Conservation (phyloP, 768 basidiomycete genomes). For the Amanita subjunquillea region DNA sequence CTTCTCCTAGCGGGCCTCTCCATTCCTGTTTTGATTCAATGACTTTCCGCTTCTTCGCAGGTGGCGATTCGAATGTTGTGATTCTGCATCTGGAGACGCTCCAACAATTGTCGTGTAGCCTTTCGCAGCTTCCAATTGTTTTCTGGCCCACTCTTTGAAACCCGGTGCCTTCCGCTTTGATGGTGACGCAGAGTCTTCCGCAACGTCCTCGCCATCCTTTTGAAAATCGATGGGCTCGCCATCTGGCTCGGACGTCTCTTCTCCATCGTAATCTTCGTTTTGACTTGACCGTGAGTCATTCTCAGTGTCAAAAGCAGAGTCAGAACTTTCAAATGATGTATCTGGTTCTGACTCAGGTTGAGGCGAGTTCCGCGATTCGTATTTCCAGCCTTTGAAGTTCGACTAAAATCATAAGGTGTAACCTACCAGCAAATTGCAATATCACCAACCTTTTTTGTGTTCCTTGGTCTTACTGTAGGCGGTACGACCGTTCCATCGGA, state of each 20-base stretch:
- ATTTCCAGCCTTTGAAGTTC: conserved; percentile 43
- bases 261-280: conserved; percentile 14
- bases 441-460: conserved; percentile 23
- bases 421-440: not conserved
- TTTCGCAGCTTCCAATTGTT: conserved; percentile 53
- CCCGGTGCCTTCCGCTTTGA: conserved; percentile 31
- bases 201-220: conserved; percentile 8
- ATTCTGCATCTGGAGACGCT: conserved; percentile 11
- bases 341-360: conserved; percentile 38
- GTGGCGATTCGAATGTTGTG: conserved; percentile 11
- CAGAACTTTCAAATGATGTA: conserved; percentile 68
- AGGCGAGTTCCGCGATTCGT: conserved; percentile 12
- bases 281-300: conserved; percentile 14
- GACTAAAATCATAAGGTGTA: conserved; percentile 14
- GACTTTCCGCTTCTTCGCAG: conserved; percentile 32
- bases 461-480: conserved; percentile 39
- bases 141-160: conserved; percentile 88
- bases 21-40: conserved; percentile 27
- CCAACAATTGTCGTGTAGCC: conserved; percentile 14
- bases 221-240: conserved; percentile 4
- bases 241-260: conserved; percentile 7
- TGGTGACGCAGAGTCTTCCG: conserved; percentile 13
- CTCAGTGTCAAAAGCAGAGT: conserved; percentile 53
- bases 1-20: conserved; percentile 76
- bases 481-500: conserved; percentile 47